Base-by-base conservation (phyloP, 164 flowering plant genomes). In the Cinnamomum chago region DNA sequence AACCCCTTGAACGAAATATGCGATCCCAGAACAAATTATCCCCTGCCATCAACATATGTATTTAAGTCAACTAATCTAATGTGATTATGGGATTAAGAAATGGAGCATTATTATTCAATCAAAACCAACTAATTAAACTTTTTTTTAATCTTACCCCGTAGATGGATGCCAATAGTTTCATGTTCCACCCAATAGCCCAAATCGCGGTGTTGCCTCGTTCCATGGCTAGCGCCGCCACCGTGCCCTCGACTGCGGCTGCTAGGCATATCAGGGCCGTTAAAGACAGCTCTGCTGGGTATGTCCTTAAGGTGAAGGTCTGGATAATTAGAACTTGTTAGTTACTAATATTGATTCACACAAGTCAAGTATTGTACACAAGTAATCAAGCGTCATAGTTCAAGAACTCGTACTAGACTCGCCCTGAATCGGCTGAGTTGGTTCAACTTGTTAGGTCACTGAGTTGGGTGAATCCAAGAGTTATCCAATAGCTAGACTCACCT, bases 1-100 rank as follows among this genome's bases (percentile, higher is more conserved):
- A 18, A 84, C n/a, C 2, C 87, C 90, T 81, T 89, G 90, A n/a
- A 89, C 82, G 47, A 85, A 86, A 55, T 89, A 89, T 2, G 89
- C 69, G 5, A 89, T 72, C 33, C 88, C 88, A 0, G 92, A 89
- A 73, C 86, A 74, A 25, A 89, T 81, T 17, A 89, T 77, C 22
- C 90, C 90, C 89, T 87, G 80, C 13, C 6, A 68, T 17, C 13
- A 55, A 55, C 60, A 55, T 20, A 11, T 55, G n/a, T 15, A 55
- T 55, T 1, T 55, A 55, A 55, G 5, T 55, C 5, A 55, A 17
- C 20, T 55, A 3, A 55, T 15, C 60, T 15, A 20, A 55, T 55
- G 60, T 55, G 60, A 55, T 55, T 55, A 55, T 11, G 60, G 4
- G n/a, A 14, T 55, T 55, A 20, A 20, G 20, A 55, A 17, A 20